Evolutionary conservation across 306 rosid genomes (phyloP), one percentile per base, ranked within the genome.

Genomic region (Quercus suber): DNA sequence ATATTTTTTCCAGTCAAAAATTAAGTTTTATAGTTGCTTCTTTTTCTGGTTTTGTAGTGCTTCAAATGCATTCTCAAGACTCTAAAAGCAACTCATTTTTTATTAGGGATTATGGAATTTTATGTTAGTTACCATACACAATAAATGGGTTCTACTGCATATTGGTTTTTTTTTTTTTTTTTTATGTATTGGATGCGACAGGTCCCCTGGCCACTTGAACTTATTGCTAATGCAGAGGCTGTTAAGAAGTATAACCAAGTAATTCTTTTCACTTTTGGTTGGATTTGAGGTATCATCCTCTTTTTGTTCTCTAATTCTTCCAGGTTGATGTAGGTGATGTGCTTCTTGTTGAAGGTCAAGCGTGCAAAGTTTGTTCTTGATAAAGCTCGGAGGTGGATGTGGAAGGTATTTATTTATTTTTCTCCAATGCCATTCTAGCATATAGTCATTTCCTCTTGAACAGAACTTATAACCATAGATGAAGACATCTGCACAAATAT

Each of bases 181-280:
- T 23, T 23, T 23, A 21, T 71, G 73, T 68, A 57, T 70, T 71
- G 73, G 60, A 80, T 77, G 69, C 84, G 83, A 81, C 89, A 95
- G 98, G 94, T 95, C 58, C 88, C 99, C 76, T 95, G 99, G 99
- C 99, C 99, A 70, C 98, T 95, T 79, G 99, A 95, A 79, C 97
- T 95, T 55, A 91, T 95, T 87, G 98, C 96, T 83, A 95, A 95
- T 59, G 71, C 89, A 1, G 98, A 95, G 83, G 96, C 98, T 19
- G 90, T 92, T 75, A 95, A 89, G 92, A 95, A 92, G 87, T 95
- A 95, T 88, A 92, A 95, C 84, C 97, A 92, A 92, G 99, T 92
- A 74, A 76, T 52, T 80, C 3, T 72, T 71, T 76, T 37, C 30
- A 49, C 41, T 75, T 79, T 45, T 71, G 31, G 69, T 83, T 76